Percentiles rank a stretch among this genome's conserved stretches.
phyloP scores from a whole-genome alignment of 1,139 yeast species.

The Nakaseomyces glabratus region DNA sequence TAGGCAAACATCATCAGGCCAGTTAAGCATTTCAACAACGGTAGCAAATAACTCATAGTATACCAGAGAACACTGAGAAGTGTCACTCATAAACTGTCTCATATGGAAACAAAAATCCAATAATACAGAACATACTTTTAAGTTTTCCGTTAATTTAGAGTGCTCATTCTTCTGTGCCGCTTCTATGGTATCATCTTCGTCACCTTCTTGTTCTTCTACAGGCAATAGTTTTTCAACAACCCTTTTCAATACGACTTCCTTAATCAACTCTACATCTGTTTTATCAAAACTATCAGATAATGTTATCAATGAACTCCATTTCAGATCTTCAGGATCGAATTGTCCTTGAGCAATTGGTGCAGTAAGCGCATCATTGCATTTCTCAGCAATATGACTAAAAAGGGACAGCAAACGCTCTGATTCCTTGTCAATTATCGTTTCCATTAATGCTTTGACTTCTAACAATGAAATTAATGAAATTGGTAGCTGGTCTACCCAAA shows the following conservation, averaged over 20 bases:
- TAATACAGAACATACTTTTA: conserved; percentile 14
- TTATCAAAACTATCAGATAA: conserved; percentile 2
- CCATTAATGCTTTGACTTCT: neutral
- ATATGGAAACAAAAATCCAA: conserved; percentile 20
- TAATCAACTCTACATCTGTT: conserved; percentile 12
- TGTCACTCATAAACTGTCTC: conserved; percentile 13
- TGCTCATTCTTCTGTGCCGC: neutral
- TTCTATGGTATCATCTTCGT: conserved; percentile 7
- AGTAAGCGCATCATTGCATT: neutral
- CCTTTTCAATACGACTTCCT: conserved; percentile 15
- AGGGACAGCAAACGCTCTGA: conserved; percentile 3
- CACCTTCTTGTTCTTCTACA: conserved; percentile 9
- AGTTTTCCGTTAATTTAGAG: conserved; percentile 2
- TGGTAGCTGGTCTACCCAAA: too few species aligned
- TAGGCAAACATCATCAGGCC: conserved; percentile 20
- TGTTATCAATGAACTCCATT: conserved; percentile 12
- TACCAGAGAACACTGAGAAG: conserved; percentile 14
- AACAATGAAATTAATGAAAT: too few species aligned
- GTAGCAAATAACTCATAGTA: conserved; percentile 23
- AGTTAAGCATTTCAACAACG: conserved; percentile 17
- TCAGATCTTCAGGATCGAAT: conserved; percentile 9
- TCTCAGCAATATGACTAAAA: conserved; percentile 6
- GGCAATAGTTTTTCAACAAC: conserved; percentile 13
- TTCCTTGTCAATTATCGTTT: neutral
- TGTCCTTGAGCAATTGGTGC: neutral